These are phyloP conservation scores for Psilocybe sp. DNA, from an alignment of 768 basidiomycete species.

Conservation along the genomic window DNA sequence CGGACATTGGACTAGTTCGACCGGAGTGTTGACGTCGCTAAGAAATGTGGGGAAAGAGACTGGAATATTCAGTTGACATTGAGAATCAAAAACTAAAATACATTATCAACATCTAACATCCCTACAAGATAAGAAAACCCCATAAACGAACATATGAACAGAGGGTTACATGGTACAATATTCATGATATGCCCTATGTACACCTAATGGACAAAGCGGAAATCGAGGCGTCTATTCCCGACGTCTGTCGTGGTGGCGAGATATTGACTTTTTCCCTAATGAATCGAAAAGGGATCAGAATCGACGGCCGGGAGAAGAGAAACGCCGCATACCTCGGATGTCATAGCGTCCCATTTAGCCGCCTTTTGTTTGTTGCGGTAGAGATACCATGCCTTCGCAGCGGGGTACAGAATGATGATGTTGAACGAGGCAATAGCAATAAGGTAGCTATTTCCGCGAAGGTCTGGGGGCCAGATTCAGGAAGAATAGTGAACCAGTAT, in stretches of 20 bases:
- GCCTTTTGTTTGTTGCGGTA: conserved; percentile 57
- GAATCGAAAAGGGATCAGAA: neutral
- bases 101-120: too few relatives aligned
- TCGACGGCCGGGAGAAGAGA: too few relatives aligned
- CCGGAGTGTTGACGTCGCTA: too few relatives aligned
- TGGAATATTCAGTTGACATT: too few relatives aligned
- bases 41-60: too few relatives aligned
- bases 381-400: conserved; percentile 51
- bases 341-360: conserved; percentile 58
- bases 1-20: too few relatives aligned
- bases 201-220: conserved; percentile 54
- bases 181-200: too few relatives aligned
- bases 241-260: conserved; percentile 54
- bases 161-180: too few relatives aligned
- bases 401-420: conserved; percentile 48
- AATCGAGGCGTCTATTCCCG: conserved; percentile 63
- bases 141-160: too few relatives aligned
- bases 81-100: too few relatives aligned
- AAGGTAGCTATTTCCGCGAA: conserved; percentile 55
- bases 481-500: neutral
- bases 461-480: conserved; percentile 34
- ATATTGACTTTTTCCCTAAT: conserved; percentile 54
- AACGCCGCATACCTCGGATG: conserved; percentile 32
- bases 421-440: conserved; percentile 52
- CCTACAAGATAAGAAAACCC: too few relatives aligned